phyloP scores from a whole-genome alignment of 1,284 basidiomycete genomes.

The Papiliotrema fonsecae region DNA sequence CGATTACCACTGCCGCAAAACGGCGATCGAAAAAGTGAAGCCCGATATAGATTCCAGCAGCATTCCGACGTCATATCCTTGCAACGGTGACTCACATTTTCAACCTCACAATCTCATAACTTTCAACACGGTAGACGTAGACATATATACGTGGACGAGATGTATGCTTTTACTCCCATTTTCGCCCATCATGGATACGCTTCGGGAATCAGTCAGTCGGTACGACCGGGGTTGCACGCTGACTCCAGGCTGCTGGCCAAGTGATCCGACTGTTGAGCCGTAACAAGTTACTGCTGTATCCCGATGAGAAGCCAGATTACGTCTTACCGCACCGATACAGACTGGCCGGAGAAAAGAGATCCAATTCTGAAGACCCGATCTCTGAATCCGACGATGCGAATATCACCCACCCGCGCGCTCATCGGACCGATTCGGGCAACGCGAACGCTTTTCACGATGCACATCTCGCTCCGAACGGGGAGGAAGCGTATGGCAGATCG shows the following conservation, averaged over 20 bases:
- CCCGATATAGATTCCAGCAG: too few species aligned
- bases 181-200: conserved; percentile 1
- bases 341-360: not conserved
- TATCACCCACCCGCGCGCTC: not conserved
- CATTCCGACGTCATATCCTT: too few species aligned
- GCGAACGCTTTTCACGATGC: not conserved
- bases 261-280: not conserved
- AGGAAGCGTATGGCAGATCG: not conserved
- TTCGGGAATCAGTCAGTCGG: not conserved
- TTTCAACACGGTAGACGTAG: too few species aligned
- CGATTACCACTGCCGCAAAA: too few species aligned
- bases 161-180: too few species aligned
- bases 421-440: not conserved
- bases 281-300: conserved; percentile 18
- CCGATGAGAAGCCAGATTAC: conserved; percentile 17
- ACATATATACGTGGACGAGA: too few species aligned
- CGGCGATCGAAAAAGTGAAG: too few species aligned
- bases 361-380: not conserved
- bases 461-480: not conserved
- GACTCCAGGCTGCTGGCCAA: not conserved
- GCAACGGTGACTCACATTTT: too few species aligned
- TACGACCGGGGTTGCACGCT: not conserved
- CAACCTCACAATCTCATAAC: too few species aligned
- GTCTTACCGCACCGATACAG: conserved; percentile 11
- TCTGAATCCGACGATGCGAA: not conserved